Conservation (phyloP, 2,329 filamentous ascomycete genomes). For the Zymoseptoria brevis region DNA sequence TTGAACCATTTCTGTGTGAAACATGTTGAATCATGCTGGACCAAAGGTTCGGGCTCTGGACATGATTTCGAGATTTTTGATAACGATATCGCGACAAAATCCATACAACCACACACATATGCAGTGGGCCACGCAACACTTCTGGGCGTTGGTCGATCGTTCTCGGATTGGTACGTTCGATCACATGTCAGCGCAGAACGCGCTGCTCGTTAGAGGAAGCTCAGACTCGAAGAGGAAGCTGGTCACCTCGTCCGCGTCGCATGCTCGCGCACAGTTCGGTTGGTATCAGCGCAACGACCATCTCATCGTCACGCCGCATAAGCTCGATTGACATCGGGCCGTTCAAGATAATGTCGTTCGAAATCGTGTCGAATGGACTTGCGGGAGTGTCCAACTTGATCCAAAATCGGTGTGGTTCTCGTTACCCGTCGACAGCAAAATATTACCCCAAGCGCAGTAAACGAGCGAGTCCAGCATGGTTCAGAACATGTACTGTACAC, state of each 20-base stretch:
- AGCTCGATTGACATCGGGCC: background rate
- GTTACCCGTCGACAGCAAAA: background rate
- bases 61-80: no score
- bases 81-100: no score
- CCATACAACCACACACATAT: no score
- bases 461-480: no score
- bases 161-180: background rate
- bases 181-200: background rate
- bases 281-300: background rate
- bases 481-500: no score
- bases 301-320: background rate
- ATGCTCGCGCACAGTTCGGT: background rate
- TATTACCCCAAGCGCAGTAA: background rate
- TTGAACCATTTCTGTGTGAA: background rate
- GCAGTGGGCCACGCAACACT: no score
- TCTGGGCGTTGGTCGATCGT: background rate
- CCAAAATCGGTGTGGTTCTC: background rate
- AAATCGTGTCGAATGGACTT: background rate
- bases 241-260: background rate
- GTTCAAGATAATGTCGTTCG: background rate
- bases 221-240: background rate
- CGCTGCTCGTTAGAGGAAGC: background rate
- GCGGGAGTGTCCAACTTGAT: background rate
- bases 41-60: background rate
- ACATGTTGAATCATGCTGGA: background rate